Evolutionary conservation across 2,329 filamentous ascomycete species (phyloP).

Genomic region (Bisporella sp.): DNA sequence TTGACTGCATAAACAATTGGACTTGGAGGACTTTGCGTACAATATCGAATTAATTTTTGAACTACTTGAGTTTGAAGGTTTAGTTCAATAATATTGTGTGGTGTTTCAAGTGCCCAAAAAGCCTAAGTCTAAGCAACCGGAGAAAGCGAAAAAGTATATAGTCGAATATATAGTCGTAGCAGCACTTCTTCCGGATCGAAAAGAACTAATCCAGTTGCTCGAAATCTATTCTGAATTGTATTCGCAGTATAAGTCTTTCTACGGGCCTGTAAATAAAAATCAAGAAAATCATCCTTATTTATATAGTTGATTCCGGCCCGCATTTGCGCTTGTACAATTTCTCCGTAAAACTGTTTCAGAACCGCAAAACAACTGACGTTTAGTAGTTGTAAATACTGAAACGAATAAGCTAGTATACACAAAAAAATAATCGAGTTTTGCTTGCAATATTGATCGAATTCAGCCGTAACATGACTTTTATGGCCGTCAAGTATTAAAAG

Average conservation of each 20-base stretch:
- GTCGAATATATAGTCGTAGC: neutral
- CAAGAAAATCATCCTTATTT: neutral
- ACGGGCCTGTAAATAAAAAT: neutral
- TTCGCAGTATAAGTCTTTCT: neutral
- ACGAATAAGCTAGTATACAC: neutral
- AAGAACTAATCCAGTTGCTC: neutral
- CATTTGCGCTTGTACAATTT: neutral
- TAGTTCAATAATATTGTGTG: neutral
- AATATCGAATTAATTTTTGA: neutral
- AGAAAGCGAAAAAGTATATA: neutral
- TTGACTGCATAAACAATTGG: neutral
- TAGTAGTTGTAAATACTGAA: neutral
- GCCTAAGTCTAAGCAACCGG: neutral
- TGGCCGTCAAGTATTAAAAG: neutral
- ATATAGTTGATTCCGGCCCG: neutral
- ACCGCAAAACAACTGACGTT: slow-evolving; percentile 1
- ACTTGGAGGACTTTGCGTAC: neutral
- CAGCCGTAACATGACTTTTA: neutral
- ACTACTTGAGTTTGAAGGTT: neutral
- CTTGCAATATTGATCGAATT: slow-evolving; percentile 1
- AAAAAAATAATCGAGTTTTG: neutral
- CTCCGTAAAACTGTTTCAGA: neutral
- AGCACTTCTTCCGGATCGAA: neutral
- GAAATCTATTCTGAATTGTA: neutral
- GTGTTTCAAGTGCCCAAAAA: neutral